Percentiles rank a stretch among this genome's conserved stretches.
Evolutionary conservation across 495 filamentous ascomycete genomes (phyloP).

Genomic region (Trichocladium antarcticum): DNA sequence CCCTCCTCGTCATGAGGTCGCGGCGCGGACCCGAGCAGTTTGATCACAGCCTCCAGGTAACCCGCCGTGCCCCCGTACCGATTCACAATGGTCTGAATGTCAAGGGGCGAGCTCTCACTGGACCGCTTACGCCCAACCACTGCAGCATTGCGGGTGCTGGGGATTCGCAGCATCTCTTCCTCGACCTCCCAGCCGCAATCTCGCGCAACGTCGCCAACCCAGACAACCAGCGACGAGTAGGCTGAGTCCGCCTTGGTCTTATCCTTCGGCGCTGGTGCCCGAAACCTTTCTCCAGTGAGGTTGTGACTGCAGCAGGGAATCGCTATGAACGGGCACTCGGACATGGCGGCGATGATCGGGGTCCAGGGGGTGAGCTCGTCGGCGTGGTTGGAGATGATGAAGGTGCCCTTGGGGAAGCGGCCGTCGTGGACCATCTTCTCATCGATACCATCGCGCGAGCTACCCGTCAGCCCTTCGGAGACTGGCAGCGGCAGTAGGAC

Average conservation of each 20-base stretch:
- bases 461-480: slow-evolving; percentile 13
- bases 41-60: slow-evolving; percentile 44
- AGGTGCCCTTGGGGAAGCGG: slow-evolving; percentile 61
- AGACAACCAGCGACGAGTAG: slow-evolving; percentile 65
- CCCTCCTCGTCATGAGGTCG: slow-evolving; percentile 9
- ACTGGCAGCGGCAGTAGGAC: slow-evolving; percentile 59
- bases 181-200: slow-evolving; percentile 69
- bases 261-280: slow-evolving; percentile 52
- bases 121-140: slow-evolving; percentile 52
- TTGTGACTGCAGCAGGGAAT: slow-evolving; percentile 94
- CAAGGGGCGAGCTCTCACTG: slow-evolving; percentile 8
- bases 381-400: slow-evolving; percentile 93
- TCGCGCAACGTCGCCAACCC: slow-evolving; percentile 52
- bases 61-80: slow-evolving; percentile 46
- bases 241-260: slow-evolving; percentile 43
- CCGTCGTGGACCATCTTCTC: slow-evolving; percentile 51
- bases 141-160: slow-evolving; percentile 77
- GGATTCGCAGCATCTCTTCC: slow-evolving; percentile 71
- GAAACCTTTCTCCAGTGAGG: slow-evolving; percentile 60
- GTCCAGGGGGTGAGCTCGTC: slow-evolving; percentile 96
- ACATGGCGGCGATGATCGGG: slow-evolving; percentile 69
- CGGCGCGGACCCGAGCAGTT: slow-evolving; percentile 30
- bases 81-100: slow-evolving; percentile 33
- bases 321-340: slow-evolving; percentile 67
- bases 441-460: slow-evolving; percentile 18